A percentile compares a stretch with the other conserved stretches of the same genome.
phyloP scores from a whole-genome alignment of 73 alveolate species.

The Symbiodinium pilosum region DNA sequence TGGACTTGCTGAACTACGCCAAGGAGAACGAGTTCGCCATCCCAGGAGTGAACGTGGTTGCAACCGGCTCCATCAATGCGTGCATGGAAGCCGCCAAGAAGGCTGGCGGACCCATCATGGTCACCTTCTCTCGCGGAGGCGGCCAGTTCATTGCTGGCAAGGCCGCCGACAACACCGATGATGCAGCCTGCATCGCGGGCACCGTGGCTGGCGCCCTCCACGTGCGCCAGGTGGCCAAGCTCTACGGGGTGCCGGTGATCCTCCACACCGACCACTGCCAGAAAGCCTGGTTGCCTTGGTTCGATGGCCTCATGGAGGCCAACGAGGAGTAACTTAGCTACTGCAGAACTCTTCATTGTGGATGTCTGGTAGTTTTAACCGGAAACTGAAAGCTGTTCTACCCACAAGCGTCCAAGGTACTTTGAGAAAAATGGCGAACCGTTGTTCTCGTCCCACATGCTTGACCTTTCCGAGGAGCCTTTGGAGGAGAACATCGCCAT shows the following conservation, averaged over 20 bases:
- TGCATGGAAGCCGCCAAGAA: slow-evolving; percentile 93
- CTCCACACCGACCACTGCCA: slow-evolving; percentile 95
- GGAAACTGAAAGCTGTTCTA: no score
- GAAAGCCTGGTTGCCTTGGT: slow-evolving; percentile 86
- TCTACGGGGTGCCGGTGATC: slow-evolving; percentile 92
- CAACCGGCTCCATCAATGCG: slow-evolving; percentile 50
- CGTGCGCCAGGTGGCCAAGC: slow-evolving; percentile 90
- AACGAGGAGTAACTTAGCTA: slow-evolving; percentile 24
- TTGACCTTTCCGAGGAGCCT: slow-evolving; percentile 85
- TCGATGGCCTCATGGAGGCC: slow-evolving; percentile 43
- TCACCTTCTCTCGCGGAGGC: slow-evolving; percentile 63
- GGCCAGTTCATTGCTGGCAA: slow-evolving; percentile 89
- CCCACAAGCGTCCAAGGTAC: no score
- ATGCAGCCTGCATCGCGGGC: slow-evolving; percentile 90
- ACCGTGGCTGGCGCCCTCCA: slow-evolving; percentile 80
- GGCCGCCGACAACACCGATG: slow-evolving; percentile 87
- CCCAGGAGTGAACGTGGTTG: slow-evolving; percentile 76
- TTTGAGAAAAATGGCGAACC: slow-evolving; percentile 92
- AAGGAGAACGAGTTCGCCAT: slow-evolving; percentile 93
- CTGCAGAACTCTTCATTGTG: no score
- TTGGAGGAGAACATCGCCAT: slow-evolving; percentile 87
- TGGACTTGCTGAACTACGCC: slow-evolving; percentile 29
- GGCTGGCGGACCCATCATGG: slow-evolving; percentile 84
- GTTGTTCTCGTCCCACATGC: slow-evolving; percentile 89
- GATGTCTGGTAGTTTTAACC: no score